phyloP scores from a whole-genome alignment of 2,329 filamentous ascomycete genomes.

The Emericellopsis cladophorae region DNA sequence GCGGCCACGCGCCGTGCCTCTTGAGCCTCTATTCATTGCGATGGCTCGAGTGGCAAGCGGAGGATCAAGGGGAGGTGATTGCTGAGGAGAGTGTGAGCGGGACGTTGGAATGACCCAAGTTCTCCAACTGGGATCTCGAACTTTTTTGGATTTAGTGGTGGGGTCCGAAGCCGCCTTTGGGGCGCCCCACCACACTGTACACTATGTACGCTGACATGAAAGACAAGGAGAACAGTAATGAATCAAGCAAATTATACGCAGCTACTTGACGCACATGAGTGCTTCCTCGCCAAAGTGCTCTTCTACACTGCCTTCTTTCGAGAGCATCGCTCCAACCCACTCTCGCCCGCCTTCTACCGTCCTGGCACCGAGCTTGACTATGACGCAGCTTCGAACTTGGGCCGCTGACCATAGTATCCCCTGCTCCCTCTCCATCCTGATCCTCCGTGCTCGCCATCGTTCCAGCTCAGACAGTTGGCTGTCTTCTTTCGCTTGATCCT shows the following conservation, averaged over 20 bases:
- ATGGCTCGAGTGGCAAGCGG: not conserved
- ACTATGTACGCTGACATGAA: not conserved
- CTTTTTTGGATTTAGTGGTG: not conserved
- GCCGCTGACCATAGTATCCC: constrained; percentile 74
- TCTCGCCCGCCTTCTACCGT: constrained; percentile 69
- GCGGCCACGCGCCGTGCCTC: constrained; percentile 1
- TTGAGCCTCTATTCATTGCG: constrained; percentile 1
- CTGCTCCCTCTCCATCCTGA: constrained; percentile 43
- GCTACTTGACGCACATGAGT: constrained; percentile 57
- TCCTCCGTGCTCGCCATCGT: constrained; percentile 40
- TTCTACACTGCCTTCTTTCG: constrained; percentile 59
- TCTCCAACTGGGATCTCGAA: not conserved
- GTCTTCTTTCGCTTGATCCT: constrained; percentile 26
- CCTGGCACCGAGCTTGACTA: constrained; percentile 81
- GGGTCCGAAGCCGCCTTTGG: not conserved
- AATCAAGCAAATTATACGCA: not conserved
- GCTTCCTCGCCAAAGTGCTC: constrained; percentile 68
- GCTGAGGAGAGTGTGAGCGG: not conserved
- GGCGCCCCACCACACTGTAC: too few species aligned
- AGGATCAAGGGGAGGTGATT: not conserved
- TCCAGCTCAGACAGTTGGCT: constrained; percentile 26
- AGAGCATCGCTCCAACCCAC: constrained; percentile 69
- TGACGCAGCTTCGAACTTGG: constrained; percentile 65
- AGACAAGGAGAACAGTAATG: not conserved
- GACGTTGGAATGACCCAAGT: not conserved